phyloP scores from a whole-genome alignment of 768 basidiomycete species.

The Mycena pura region DNA sequence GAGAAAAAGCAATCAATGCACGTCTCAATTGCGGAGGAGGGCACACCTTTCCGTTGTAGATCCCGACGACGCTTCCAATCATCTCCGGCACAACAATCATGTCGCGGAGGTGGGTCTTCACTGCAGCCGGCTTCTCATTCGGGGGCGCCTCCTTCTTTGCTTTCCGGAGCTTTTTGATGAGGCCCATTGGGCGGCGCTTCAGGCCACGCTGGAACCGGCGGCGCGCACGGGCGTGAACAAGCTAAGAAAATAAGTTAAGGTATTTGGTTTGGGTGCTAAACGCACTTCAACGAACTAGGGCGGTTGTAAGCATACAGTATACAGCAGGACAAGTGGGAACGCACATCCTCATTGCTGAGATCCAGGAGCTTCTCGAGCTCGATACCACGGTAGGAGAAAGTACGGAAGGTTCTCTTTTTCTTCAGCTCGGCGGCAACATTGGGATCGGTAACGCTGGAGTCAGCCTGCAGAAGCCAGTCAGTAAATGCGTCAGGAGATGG shows the following conservation, averaged over 20 bases:
- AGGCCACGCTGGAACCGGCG: slow-evolving; percentile 99
- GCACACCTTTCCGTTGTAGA: slow-evolving; percentile 95
- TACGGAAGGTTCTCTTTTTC: slow-evolving; percentile 98
- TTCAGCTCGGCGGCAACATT: slow-evolving; percentile 94
- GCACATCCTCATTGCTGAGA: slow-evolving; percentile 92
- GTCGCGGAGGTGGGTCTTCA: slow-evolving; percentile 99
- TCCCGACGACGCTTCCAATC: slow-evolving; percentile 98
- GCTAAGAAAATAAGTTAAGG: slow-evolving; percentile 56
- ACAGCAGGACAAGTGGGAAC: slow-evolving; percentile 47
- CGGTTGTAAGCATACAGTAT: background rate
- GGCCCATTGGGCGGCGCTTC: slow-evolving; percentile 97
- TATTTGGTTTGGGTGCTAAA: slow-evolving; percentile 14
- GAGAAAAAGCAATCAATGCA: background rate
- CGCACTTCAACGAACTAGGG: slow-evolving; percentile 80
- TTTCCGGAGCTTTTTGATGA: slow-evolving; percentile 99
- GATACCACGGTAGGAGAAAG: slow-evolving; percentile 97
- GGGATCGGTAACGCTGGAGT: slow-evolving; percentile 87
- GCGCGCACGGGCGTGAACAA: slow-evolving; percentile 98
- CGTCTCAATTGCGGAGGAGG: background rate
- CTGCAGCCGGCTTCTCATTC: slow-evolving; percentile 98
- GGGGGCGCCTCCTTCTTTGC: slow-evolving; percentile 99
- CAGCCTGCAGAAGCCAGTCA: slow-evolving; percentile 59
- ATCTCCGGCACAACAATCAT: slow-evolving; percentile 99
- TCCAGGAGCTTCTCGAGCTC: slow-evolving; percentile 99
- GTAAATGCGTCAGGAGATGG: background rate